Percentiles rank a stretch among this genome's conserved stretches.
These are phyloP conservation scores for Tetradesmus lagerheimii DNA, from an alignment of 139 green algal genomes.

Conservation along the genomic window DNA sequence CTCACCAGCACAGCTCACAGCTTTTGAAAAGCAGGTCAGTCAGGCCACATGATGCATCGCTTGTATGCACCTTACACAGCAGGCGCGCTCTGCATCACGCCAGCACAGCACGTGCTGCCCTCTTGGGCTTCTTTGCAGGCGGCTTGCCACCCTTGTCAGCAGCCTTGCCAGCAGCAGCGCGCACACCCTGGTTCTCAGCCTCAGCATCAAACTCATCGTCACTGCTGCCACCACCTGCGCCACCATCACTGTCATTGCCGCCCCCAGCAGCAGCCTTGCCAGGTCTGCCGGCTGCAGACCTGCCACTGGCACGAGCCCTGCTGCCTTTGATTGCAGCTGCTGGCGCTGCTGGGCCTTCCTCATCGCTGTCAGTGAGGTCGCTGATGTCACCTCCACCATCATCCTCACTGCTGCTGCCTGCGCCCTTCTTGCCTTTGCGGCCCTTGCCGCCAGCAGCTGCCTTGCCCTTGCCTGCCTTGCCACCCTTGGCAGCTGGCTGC, in stretches of 20 bases:
- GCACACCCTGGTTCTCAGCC: constrained; percentile 18
- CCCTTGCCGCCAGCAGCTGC: not conserved
- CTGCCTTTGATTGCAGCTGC: not conserved
- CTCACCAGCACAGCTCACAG: not conserved
- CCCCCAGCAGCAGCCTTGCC: constrained; percentile 7
- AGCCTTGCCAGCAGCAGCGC: not conserved
- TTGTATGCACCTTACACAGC: too few relatives aligned
- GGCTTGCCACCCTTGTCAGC: constrained; percentile 1
- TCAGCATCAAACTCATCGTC: constrained; percentile 32
- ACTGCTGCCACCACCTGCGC: constrained; percentile 1
- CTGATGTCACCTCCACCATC: not conserved
- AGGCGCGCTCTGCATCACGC: not conserved
- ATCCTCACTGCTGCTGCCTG: constrained; percentile 9
- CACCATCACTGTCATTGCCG: not conserved
- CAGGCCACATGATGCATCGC: too few relatives aligned
- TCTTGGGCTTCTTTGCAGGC: not conserved
- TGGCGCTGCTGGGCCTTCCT: not conserved
- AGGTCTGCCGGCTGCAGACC: not conserved
- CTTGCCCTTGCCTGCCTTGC: not conserved
- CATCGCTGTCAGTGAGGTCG: constrained; percentile 15
- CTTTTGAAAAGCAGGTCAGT: not conserved
- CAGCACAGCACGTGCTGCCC: not conserved
- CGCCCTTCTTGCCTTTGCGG: not conserved
- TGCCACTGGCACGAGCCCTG: not conserved
- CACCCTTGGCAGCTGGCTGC: not conserved